A percentile compares a stretch with the other conserved stretches of the same genome.
These are phyloP conservation scores for Saccharomyces kudriavzevii DNA, from an alignment of 805 yeast species.

Conservation along the genomic window DNA sequence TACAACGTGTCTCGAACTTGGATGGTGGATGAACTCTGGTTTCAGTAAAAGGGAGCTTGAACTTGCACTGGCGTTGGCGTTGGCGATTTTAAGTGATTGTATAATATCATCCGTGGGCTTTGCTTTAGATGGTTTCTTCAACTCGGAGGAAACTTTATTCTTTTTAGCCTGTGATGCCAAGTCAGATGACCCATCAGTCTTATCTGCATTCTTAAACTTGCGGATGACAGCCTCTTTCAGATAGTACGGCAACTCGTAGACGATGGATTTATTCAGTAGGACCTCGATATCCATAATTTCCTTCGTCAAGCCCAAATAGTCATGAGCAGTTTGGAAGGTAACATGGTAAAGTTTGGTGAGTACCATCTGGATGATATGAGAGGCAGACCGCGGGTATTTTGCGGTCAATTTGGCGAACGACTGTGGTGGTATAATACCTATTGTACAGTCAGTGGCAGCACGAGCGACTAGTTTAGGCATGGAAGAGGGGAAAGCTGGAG, in stretches of 20 bases:
- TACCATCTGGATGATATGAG: slow-evolving; percentile 91
- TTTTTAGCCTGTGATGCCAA: background rate
- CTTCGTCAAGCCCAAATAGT: slow-evolving; percentile 73
- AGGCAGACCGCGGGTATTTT: slow-evolving; percentile 80
- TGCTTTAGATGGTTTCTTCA: background rate
- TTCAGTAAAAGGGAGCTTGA: background rate
- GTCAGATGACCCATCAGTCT: background rate
- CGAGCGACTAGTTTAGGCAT: slow-evolving; percentile 54
- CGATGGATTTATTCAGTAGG: slow-evolving; percentile 44
- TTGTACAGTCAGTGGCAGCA: slow-evolving; percentile 68
- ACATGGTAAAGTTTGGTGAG: slow-evolving; percentile 80
- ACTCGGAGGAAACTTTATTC: background rate
- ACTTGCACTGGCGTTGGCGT: background rate
- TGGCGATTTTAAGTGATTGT: background rate
- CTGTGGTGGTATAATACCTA: slow-evolving; percentile 83
- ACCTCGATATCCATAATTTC: slow-evolving; percentile 75
- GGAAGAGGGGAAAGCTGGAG: background rate
- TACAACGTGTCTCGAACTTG: slow-evolving; percentile 40
- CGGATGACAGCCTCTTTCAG: slow-evolving; percentile 50
- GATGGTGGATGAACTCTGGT: background rate
- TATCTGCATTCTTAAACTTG: slow-evolving; percentile 26
- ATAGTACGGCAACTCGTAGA: slow-evolving; percentile 53
- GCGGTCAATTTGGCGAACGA: slow-evolving; percentile 66
- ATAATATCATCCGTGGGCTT: background rate
- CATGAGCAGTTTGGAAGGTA: slow-evolving; percentile 83